A percentile compares a stretch with the other conserved stretches of the same genome.
These are phyloP conservation scores for Tolypocladium endophyticum DNA, from an alignment of 2,329 filamentous ascomycete genomes.

Conservation along the genomic window DNA sequence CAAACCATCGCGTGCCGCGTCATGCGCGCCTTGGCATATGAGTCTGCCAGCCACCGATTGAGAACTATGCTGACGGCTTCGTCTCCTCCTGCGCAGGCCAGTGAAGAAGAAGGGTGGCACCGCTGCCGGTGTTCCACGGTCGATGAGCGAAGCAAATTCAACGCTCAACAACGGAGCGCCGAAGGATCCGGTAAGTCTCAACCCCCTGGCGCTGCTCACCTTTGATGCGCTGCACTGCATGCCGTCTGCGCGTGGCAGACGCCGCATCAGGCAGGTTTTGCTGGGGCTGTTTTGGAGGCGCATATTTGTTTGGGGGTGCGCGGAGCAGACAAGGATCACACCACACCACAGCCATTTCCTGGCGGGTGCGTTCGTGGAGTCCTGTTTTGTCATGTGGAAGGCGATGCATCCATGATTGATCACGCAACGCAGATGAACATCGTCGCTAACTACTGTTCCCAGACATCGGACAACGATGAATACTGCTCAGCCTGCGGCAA, in stretches of 20 bases:
- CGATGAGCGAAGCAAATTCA: constrained; percentile 53
- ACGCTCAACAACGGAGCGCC: constrained; percentile 45
- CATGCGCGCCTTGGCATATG: neutral
- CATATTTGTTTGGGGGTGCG: constrained; percentile 1
- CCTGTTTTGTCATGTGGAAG: neutral
- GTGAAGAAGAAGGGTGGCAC: constrained; percentile 61
- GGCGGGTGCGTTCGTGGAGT: constrained; percentile 1
- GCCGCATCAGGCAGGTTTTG: neutral
- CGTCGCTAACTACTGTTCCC: constrained; percentile 17
- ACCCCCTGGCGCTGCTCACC: neutral
- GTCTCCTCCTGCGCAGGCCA: constrained; percentile 37
- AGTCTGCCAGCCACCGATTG: neutral
- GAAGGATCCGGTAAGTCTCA: constrained; percentile 42
- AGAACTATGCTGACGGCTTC: neutral
- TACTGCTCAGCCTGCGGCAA: constrained; percentile 79
- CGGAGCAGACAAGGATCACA: constrained; percentile 2
- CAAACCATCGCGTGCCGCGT: neutral
- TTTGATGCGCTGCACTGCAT: neutral
- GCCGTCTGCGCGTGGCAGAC: neutral
- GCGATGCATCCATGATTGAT: neutral
- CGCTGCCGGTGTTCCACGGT: constrained; percentile 57
- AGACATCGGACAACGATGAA: constrained; percentile 66
- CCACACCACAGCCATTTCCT: neutral
- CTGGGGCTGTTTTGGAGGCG: neutral
- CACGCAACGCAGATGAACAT: neutral